Evolutionary conservation across 2,329 filamentous ascomycete genomes (phyloP).

Genomic region (Dothidotthia symphoricarpi): DNA sequence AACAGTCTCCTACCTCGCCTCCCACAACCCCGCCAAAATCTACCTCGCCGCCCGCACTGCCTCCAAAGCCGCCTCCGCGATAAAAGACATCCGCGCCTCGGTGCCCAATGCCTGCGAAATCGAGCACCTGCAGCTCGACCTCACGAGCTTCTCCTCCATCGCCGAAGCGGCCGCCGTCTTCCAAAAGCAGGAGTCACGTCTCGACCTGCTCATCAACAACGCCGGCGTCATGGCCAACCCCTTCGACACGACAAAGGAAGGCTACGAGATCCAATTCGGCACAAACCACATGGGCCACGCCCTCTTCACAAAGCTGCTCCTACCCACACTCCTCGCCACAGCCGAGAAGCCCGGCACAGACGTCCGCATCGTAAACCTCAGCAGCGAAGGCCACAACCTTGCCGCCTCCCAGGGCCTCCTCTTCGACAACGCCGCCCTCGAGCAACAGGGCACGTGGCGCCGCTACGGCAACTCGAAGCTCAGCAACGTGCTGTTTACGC

Average conservation of each 20-base stretch:
- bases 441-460: constrained; percentile 27
- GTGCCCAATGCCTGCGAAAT: constrained; percentile 39
- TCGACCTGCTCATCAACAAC: constrained; percentile 51
- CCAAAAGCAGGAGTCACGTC: constrained; percentile 34
- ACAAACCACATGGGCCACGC: constrained; percentile 55
- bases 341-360: constrained; percentile 41
- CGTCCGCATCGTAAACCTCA: constrained; percentile 48
- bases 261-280: constrained; percentile 53
- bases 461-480: constrained; percentile 54
- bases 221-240: constrained; percentile 46
- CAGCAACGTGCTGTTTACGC: constrained; percentile 50
- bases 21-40: constrained; percentile 47
- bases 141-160: constrained; percentile 45
- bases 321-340: constrained; percentile 46
- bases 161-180: constrained; percentile 40
- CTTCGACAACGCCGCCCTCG: constrained; percentile 37
- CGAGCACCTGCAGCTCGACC: constrained; percentile 44
- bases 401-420: constrained; percentile 33
- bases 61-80: constrained; percentile 44
- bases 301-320: constrained; percentile 48
- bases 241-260: constrained; percentile 46
- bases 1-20: constrained; percentile 45
- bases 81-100: constrained; percentile 40
- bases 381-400: constrained; percentile 31
- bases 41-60: constrained; percentile 49